Base-by-base conservation (phyloP, 306 rosid species). In the Herpetospermum pedunculosum region DNA sequence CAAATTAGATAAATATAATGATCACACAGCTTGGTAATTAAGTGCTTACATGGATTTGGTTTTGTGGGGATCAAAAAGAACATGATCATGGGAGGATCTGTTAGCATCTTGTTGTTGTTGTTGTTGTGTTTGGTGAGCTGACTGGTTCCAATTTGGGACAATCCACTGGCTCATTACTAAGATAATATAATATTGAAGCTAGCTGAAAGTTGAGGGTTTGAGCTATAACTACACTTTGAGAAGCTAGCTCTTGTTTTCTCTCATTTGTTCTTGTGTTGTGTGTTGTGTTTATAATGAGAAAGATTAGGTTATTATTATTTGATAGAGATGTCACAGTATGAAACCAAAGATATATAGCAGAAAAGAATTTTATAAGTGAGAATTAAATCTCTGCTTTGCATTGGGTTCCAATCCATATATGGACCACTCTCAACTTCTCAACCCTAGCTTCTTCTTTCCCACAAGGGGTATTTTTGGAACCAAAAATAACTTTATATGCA, bases 271-370 rank as follows among this genome's bases (percentile, higher is more conserved):
- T 58, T 68, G 73, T 23, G 50, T 2, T 41, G 19, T 67, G 12
- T 40, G 6, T 43, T 58, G 2, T 60, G 35, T 65, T 11, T 65
- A 68, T 68, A 68, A 13, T 68, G 53, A 11, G 29, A n/a, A n/a
- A 38, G 49, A 38, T 23, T 40, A 30, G n/a, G 52, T 8, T n/a
- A n/a, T n/a, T n/a, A n/a, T n/a, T n/a, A n/a, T n/a, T n/a, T 40
- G 72, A 67, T 41, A 23, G 72, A 23, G 72, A 67, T 67, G 53
- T 67, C 52, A 41, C 32, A 67, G 13, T 67, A 23, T 67, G 72
- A 40, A 67, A 41, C 52, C 18, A 23, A 67, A 37, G n/a, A n/a
- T n/a, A n/a, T n/a, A 11, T 40, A 41, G 52, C 72, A 12, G n/a
- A 0, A 67, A 25, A 14, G 35, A 40, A 40, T 23, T 13, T 68